A percentile compares a stretch with the other conserved stretches of the same genome.
Conservation (phyloP, 2,329 filamentous ascomycete genomes). For the Hymenoscyphus scutula region DNA sequence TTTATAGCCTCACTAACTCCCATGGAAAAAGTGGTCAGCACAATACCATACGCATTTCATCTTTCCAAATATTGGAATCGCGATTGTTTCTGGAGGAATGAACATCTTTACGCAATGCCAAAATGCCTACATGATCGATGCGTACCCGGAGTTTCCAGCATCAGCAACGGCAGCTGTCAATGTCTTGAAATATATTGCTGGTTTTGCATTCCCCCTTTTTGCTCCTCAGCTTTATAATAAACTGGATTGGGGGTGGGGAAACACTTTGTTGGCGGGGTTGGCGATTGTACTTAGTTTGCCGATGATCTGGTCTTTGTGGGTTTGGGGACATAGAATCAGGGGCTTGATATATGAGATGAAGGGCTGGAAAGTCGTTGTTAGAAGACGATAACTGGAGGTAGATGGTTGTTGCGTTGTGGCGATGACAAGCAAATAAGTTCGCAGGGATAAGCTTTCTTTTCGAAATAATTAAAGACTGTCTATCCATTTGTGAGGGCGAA, state of each 20-base stretch:
- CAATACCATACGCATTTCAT: conserved; percentile 51
- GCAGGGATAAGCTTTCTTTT: no score
- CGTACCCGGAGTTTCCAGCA: conserved; percentile 34
- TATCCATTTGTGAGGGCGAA: no score
- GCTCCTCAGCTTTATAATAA: conserved; percentile 16
- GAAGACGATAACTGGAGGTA: no score
- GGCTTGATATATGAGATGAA: conserved; percentile 33
- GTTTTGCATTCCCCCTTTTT: conserved; percentile 20
- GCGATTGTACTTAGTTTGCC: conserved; percentile 48
- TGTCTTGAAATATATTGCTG: conserved; percentile 18
- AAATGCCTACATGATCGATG: conserved; percentile 52
- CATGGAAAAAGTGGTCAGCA: conserved; percentile 45
- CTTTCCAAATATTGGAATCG: conserved; percentile 52
- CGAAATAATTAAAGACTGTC: no score
- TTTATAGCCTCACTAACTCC: not conserved
- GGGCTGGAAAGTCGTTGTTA: not conserved
- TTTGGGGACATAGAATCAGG: conserved; percentile 36
- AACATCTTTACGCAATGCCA: conserved; percentile 27
- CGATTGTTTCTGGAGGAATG: conserved; percentile 49
- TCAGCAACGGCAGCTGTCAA: conserved; percentile 39
- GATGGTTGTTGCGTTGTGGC: no score
- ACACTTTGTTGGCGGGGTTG: conserved; percentile 45
- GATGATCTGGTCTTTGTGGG: conserved; percentile 42
- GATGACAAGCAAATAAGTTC: no score
- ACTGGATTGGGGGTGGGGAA: conserved; percentile 46